Percentiles rank a stretch among this genome's conserved stretches.
These are phyloP conservation scores for Candida glaebosa DNA, from an alignment of 805 yeast genomes.

Conservation along the genomic window DNA sequence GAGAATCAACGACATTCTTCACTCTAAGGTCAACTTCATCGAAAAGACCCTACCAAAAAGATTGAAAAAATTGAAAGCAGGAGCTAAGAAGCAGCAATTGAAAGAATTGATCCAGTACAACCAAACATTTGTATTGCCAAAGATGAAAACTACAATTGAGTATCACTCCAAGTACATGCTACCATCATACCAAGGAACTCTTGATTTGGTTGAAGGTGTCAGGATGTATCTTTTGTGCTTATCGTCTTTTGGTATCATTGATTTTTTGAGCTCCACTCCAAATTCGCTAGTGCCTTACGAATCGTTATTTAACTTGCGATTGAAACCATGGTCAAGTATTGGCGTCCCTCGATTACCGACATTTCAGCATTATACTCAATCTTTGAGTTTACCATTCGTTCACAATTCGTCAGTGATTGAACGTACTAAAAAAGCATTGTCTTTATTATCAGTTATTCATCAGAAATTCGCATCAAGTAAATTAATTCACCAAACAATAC, in stretches of 20 bases:
- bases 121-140: conserved; percentile 32
- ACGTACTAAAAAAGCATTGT: conserved; percentile 6
- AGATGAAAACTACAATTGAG: conserved; percentile 22
- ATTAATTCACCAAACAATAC: conserved; percentile 3
- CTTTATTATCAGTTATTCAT: neutral
- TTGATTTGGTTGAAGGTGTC: conserved; percentile 18
- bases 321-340: conserved; percentile 76
- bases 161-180: conserved; percentile 21
- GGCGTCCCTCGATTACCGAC: conserved; percentile 71
- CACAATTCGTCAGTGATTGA: conserved; percentile 7
- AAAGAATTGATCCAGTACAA: conserved; percentile 29
- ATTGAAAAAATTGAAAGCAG: conserved; percentile 47
- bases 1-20: conserved; percentile 28
- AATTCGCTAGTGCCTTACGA: conserved; percentile 21
- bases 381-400: conserved; percentile 9
- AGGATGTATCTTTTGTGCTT: conserved; percentile 16
- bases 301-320: conserved; percentile 43
- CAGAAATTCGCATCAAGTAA: conserved; percentile 1
- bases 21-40: conserved; percentile 31
- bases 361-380: conserved; percentile 33
- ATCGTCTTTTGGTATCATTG: conserved; percentile 16
- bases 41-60: conserved; percentile 34
- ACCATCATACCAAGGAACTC: conserved; percentile 15
- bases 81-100: conserved; percentile 41
- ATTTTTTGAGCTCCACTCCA: conserved; percentile 24